A percentile compares a stretch with the other conserved stretches of the same genome.
These are phyloP conservation scores for Metschnikowia dekortorum DNA, from an alignment of 805 yeast genomes.

Conservation along the genomic window DNA sequence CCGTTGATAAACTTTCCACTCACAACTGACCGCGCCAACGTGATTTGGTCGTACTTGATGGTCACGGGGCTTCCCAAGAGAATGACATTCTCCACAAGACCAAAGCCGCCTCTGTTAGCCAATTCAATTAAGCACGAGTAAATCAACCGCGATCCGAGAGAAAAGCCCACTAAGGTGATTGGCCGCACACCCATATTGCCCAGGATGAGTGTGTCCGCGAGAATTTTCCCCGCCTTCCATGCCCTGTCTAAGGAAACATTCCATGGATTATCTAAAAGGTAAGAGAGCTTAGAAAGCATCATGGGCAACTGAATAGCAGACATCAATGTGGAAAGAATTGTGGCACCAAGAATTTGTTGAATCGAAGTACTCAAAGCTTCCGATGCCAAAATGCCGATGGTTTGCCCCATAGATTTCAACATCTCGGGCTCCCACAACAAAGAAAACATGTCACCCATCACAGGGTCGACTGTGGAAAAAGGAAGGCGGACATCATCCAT, in stretches of 20 bases:
- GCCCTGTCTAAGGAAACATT: constrained; percentile 95
- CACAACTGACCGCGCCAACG: constrained; percentile 77
- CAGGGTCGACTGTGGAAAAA: constrained; percentile 93
- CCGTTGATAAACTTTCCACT: constrained; percentile 90
- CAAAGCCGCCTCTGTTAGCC: constrained; percentile 80
- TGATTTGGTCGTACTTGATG: constrained; percentile 69
- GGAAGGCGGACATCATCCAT: constrained; percentile 96
- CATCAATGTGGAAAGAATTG: constrained; percentile 85
- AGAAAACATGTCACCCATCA: constrained; percentile 94
- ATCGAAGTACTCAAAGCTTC: constrained; percentile 90
- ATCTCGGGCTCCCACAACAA: constrained; percentile 97
- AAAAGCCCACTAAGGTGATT: constrained; percentile 86
- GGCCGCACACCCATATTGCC: constrained; percentile 92
- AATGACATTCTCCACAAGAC: constrained; percentile 82
- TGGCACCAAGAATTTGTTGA: constrained; percentile 92
- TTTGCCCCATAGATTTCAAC: constrained; percentile 94
- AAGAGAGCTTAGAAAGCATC: constrained; percentile 84
- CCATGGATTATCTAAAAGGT: constrained; percentile 95
- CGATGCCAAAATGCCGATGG: constrained; percentile 86
- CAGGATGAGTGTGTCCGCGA: constrained; percentile 86
- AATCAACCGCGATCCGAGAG: constrained; percentile 88
- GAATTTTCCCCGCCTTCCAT: constrained; percentile 87
- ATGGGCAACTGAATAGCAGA: constrained; percentile 90
- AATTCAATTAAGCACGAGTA: constrained; percentile 85
- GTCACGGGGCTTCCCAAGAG: constrained; percentile 88